Percentiles rank a stretch among this genome's conserved stretches.
These are phyloP conservation scores for Sporothrix luriei DNA, from an alignment of 2,329 filamentous ascomycete species.

Conservation along the genomic window DNA sequence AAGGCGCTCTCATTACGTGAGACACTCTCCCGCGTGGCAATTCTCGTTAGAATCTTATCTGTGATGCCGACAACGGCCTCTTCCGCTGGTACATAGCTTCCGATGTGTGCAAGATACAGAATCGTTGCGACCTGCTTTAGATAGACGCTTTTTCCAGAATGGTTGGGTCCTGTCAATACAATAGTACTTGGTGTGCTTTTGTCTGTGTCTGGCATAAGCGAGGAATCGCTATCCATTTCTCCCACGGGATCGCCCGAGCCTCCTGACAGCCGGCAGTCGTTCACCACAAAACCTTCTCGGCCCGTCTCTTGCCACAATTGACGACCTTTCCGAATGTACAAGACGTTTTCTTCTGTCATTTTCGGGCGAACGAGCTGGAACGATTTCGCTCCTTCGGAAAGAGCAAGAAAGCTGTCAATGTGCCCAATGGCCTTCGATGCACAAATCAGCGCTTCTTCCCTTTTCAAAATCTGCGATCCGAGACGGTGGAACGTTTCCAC, in stretches of 20 bases:
- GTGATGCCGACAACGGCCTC: constrained; percentile 79
- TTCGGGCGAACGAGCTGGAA: constrained; percentile 71
- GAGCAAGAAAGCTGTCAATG: constrained; percentile 79
- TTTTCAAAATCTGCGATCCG: constrained; percentile 68
- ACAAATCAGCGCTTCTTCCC: constrained; percentile 65
- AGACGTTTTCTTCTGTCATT: constrained; percentile 69
- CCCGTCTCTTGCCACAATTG: constrained; percentile 86
- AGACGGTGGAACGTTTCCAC: constrained; percentile 84
- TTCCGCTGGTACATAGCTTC: constrained; percentile 85
- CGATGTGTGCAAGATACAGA: constrained; percentile 88
- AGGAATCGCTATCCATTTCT: constrained; percentile 28
- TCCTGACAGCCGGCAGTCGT: constrained; percentile 71
- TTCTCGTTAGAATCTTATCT: constrained; percentile 87
- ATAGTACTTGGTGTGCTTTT: constrained; percentile 64
- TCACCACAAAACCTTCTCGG: constrained; percentile 78
- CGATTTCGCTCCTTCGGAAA: constrained; percentile 73
- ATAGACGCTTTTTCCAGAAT: constrained; percentile 95
- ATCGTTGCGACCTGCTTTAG: constrained; percentile 91
- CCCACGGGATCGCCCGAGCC: constrained; percentile 49
- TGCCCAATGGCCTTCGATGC: constrained; percentile 85
- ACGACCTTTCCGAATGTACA: constrained; percentile 75
- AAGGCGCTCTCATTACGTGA: constrained; percentile 64
- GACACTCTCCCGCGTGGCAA: constrained; percentile 71
- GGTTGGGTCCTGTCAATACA: constrained; percentile 89
- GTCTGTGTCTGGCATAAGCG: not conserved